Percentiles rank a stretch among this genome's conserved stretches.
These are phyloP conservation scores for Eimeria necatrix DNA, from an alignment of 169 alveolate species.

Conservation along the genomic window DNA sequence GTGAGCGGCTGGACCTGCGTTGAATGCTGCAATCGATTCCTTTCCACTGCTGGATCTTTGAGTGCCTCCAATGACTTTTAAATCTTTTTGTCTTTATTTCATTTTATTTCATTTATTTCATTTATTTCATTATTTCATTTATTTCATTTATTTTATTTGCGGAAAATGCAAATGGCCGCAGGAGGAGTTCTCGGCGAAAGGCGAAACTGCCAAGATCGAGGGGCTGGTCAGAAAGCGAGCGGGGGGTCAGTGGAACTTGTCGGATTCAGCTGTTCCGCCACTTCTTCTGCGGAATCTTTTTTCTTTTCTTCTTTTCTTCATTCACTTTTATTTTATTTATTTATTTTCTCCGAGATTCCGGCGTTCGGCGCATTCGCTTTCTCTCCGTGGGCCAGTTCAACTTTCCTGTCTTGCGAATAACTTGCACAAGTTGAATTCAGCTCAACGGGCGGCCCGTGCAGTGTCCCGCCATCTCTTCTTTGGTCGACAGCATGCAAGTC, in stretches of 20 bases:
- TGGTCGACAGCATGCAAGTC: background rate
- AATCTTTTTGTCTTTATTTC: background rate
- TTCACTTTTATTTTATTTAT: background rate
- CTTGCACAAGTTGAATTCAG: background rate
- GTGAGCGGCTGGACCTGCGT: too few relatives aligned
- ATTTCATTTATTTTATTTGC: background rate
- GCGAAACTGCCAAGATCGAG: background rate
- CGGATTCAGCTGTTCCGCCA: too few relatives aligned
- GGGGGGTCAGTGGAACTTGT: too few relatives aligned
- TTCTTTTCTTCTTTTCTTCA: background rate
- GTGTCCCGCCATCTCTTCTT: background rate
- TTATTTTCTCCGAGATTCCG: too few relatives aligned
- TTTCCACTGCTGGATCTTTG: too few relatives aligned
- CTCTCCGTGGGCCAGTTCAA: background rate
- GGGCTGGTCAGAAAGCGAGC: background rate
- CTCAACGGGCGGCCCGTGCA: slow-evolving; percentile 20
- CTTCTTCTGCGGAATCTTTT: background rate
- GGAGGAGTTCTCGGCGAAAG: background rate
- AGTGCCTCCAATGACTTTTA: background rate
- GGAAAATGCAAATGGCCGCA: background rate
- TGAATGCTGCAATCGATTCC: too few relatives aligned
- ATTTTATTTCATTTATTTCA: too few relatives aligned
- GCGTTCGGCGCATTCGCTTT: background rate
- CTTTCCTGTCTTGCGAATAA: background rate
- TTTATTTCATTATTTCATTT: background rate